Percentiles rank a stretch among this genome's conserved stretches.
These are phyloP conservation scores for Neurospora sp. DNA, from an alignment of 495 filamentous ascomycete species.

Conservation along the genomic window DNA sequence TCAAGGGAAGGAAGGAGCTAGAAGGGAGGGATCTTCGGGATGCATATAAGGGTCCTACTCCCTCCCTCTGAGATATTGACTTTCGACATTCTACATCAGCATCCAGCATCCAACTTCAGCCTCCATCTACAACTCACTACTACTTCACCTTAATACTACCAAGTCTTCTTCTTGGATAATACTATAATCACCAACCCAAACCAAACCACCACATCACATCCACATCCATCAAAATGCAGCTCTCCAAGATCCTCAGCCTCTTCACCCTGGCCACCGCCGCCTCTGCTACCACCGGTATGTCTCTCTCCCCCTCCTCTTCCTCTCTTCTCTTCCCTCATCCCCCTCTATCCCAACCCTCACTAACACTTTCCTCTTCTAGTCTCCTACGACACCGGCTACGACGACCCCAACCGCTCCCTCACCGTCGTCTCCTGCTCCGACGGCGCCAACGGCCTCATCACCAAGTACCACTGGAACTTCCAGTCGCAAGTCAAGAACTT, in stretches of 20 bases:
- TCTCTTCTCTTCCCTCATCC: not conserved
- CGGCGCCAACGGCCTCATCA: constrained; percentile 48
- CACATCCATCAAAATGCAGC: constrained; percentile 36
- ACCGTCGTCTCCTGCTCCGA: constrained; percentile 45
- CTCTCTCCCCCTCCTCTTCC: not conserved
- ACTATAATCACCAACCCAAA: not conserved
- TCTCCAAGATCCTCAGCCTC: constrained; percentile 33
- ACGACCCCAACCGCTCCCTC: constrained; percentile 36
- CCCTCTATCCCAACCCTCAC: too few species aligned
- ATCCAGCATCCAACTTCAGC: not conserved
- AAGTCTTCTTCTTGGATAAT: not conserved
- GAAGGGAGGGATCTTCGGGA: not conserved
- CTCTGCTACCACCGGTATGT: constrained; percentile 26
- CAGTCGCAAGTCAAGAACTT: constrained; percentile 43
- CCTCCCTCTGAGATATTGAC: not conserved
- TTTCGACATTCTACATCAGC: not conserved
- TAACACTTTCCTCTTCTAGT: constrained; percentile 26
- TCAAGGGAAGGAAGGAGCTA: not conserved
- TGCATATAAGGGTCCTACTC: not conserved
- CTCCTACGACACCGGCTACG: constrained; percentile 51
- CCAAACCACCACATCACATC: not conserved
- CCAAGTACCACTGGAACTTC: constrained; percentile 36
- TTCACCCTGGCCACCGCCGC: constrained; percentile 25
- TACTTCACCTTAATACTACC: not conserved
- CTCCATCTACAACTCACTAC: not conserved